A percentile compares a stretch with the other conserved stretches of the same genome.
Evolutionary conservation across 225 moss, liverwort and hornwort genomes (phyloP).

Genomic region (Polytrichum commune): DNA sequence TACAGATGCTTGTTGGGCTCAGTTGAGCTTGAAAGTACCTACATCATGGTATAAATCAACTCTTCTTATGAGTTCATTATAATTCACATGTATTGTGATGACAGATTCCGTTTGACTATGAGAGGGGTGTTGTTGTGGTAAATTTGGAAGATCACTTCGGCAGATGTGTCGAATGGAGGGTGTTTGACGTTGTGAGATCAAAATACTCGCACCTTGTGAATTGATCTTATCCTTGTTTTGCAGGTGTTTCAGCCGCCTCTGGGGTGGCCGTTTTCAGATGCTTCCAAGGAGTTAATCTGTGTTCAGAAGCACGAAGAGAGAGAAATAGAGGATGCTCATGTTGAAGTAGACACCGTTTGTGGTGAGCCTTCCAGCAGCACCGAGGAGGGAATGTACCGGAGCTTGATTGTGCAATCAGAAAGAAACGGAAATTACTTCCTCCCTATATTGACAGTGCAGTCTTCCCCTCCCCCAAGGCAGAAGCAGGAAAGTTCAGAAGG

Average conservation of each 20-base stretch:
- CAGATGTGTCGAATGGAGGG: no score
- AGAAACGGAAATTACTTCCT: background rate
- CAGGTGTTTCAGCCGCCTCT: constrained; percentile 10
- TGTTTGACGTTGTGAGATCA: no score
- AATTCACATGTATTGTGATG: no score
- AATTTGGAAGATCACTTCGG: no score
- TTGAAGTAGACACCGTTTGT: background rate
- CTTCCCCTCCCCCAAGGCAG: constrained; percentile 42
- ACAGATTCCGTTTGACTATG: no score
- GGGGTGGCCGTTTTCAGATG: constrained; percentile 14
- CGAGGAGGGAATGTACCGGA: background rate
- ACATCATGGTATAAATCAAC: no score
- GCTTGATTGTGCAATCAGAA: constrained; percentile 4
- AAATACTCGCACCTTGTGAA: background rate
- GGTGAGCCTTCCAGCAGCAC: constrained; percentile 10
- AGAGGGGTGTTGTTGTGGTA: no score
- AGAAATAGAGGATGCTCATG: background rate
- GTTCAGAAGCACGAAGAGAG: constrained; percentile 3
- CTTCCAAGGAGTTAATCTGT: background rate
- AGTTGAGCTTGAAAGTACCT: no score
- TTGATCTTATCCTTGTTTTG: background rate
- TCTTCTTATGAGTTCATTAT: no score
- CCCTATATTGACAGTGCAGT: constrained; percentile 6
- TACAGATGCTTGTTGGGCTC: no score
- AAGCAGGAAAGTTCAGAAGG: constrained; percentile 55